Evolutionary conservation across 345 rosid genomes (phyloP).

Genomic region (Eucalyptus pumila): DNA sequence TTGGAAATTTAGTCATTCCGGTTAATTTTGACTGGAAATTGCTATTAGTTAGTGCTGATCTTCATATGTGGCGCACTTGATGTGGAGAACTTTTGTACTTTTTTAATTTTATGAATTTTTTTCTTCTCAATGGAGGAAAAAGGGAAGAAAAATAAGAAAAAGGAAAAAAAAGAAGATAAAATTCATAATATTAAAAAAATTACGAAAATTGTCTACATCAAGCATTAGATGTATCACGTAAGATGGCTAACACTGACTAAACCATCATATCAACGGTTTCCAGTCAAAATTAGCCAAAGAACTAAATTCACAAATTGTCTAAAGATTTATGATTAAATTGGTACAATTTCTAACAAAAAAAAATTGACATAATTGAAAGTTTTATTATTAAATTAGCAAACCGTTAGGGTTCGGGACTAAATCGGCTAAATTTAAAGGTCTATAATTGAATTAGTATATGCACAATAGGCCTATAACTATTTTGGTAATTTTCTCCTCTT

Average conservation of each 20-base stretch:
- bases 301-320: fast-evolving
- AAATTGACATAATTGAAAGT: too few relatives aligned
- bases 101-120: background rate
- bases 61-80: background rate
- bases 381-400: background rate
- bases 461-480: background rate
- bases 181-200: background rate
- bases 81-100: background rate
- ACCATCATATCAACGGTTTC: fast-evolving
- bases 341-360: too few relatives aligned
- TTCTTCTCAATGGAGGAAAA: background rate
- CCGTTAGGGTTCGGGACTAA: fast-evolving
- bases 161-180: background rate
- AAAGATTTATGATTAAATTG: background rate
- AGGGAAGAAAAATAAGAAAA: background rate
- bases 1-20: background rate
- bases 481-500: background rate
- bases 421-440: background rate
- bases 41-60: fast-evolving
- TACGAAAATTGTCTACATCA: fast-evolving
- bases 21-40: fast-evolving
- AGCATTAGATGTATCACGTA: fast-evolving
- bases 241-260: fast-evolving
- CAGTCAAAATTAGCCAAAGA: fast-evolving
- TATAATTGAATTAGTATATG: too few relatives aligned